Percentiles rank a stretch among this genome's conserved stretches.
These are phyloP conservation scores for Fusarium haematococcum DNA, from an alignment of 2,329 filamentous ascomycete genomes.

Conservation along the genomic window DNA sequence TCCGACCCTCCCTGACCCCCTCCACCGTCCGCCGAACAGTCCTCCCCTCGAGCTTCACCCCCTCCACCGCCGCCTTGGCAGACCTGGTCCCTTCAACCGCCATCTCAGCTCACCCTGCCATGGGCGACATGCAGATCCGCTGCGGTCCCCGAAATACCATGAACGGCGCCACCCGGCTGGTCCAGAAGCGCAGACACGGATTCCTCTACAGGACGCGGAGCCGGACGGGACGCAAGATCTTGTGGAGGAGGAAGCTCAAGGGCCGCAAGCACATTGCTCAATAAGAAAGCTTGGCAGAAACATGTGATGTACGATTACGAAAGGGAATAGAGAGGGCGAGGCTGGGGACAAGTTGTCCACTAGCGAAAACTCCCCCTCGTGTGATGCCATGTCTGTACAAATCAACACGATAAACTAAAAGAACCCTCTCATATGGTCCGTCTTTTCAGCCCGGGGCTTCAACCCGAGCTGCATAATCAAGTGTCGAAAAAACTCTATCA, in stretches of 20 bases:
- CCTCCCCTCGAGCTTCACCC: conserved; percentile 48
- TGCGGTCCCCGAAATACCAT: conserved; percentile 71
- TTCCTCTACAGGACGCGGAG: conserved; percentile 65
- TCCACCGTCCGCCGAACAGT: conserved; percentile 48
- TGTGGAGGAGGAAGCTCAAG: conserved; percentile 65
- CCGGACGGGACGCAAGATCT: conserved; percentile 64
- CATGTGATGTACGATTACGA: conserved; percentile 40
- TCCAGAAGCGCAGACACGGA: conserved; percentile 70
- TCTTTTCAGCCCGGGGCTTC: conserved; percentile 4
- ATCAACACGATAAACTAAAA: conserved; percentile 21
- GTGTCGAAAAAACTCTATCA: conserved; percentile 4
- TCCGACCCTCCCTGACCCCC: conserved; percentile 60
- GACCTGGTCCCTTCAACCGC: conserved; percentile 61
- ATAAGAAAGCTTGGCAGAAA: conserved; percentile 15
- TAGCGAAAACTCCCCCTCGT: conserved; percentile 9
- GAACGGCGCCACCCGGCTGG: conserved; percentile 64
- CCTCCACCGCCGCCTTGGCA: conserved; percentile 43
- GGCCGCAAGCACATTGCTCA: conserved; percentile 56
- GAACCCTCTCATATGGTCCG: conserved; percentile 5
- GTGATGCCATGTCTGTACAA: conserved; percentile 40
- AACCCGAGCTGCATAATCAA: conserved; percentile 14
- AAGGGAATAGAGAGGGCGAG: conserved; percentile 20
- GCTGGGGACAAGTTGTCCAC: conserved; percentile 3
- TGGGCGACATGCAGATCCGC: conserved; percentile 64
- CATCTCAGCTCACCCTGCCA: conserved; percentile 65